Evolutionary conservation across 768 basidiomycete species (phyloP), one percentile per base, ranked within the genome.

Genomic region (Kwoniella dejecticola): DNA sequence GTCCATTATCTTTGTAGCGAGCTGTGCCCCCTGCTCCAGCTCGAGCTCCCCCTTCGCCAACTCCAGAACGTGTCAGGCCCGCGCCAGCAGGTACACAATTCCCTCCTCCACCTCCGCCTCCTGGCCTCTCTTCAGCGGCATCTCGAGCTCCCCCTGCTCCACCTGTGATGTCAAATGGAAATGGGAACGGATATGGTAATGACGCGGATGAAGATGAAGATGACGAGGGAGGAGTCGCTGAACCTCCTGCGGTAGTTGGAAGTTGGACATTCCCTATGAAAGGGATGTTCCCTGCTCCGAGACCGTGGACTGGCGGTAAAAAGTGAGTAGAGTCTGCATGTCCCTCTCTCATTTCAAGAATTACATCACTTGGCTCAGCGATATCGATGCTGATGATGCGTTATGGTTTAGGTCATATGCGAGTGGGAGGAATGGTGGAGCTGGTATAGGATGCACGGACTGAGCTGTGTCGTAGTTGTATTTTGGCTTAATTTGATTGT

Each of bases 241-340:
- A 71, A 67, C 77, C 77, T 17, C 74, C 75, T 11, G 73, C 76
- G n/a, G 68, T 73, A 2, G 71, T 74, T 6, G 77, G 77, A 4
- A 66, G 49, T 23, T 69, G 74, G 72, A 74, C 71, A 2, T 78
- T 77, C 68, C 77, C 77, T 11, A 77, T 75, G 66, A 77, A 77
- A 52, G 77, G 72, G 33, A 76, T 77, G 77, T 78, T 78, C 68
- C 77, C 77, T 21, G 63, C 77, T 30, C 74, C 74, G 1, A 56
- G 75, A 31, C 67, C 74, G 0, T 78, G 67, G 57, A 52, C 53
- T 2, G 68, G 60, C 36, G 67, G 74, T 29, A 66, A 42, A 40
- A 74, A 74, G 77, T 78, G 66, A 70, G n/a, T n/a, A n/a, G n/a
- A n/a, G 75, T 76, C 1, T 15, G 10, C 33, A 42, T n/a, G 36